These are phyloP conservation scores for Cercospora sp. DNA, from an alignment of 2,329 filamentous ascomycete genomes.

Conservation along the genomic window DNA sequence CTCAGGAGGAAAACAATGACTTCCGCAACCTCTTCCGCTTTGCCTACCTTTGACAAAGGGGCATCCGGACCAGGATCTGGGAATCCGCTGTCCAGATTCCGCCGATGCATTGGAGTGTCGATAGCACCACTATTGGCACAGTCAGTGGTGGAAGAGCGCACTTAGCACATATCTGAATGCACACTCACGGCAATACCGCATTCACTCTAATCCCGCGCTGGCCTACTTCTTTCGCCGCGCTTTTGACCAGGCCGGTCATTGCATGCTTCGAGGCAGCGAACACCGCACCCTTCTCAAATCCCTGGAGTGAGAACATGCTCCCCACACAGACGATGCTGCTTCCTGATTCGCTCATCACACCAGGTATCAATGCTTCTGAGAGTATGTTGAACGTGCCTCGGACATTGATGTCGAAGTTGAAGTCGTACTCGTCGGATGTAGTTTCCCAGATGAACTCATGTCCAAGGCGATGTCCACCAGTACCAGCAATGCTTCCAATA, in stretches of 20 bases:
- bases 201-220: not conserved
- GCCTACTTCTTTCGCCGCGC: not conserved
- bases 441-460: not conserved
- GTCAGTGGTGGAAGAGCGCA: too few species aligned
- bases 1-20: not conserved
- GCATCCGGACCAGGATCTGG: not conserved
- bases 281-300: not conserved
- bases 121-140: not conserved
- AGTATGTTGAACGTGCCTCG: not conserved
- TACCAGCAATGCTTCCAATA: not conserved
- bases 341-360: not conserved
- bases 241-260: not conserved
- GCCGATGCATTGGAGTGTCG: not conserved
- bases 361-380: not conserved
- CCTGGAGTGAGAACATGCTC: not conserved
- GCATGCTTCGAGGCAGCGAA: not conserved
- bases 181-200: not conserved
- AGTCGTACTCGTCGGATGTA: not conserved
- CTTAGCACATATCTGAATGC: too few species aligned
- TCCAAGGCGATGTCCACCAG: not conserved
- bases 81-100: not conserved
- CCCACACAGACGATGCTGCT: not conserved
- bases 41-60: not conserved
- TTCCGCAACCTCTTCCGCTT: not conserved
- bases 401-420: not conserved